These are phyloP conservation scores for Penicillium diatomitis DNA, from an alignment of 495 filamentous ascomycete species.

Conservation along the genomic window DNA sequence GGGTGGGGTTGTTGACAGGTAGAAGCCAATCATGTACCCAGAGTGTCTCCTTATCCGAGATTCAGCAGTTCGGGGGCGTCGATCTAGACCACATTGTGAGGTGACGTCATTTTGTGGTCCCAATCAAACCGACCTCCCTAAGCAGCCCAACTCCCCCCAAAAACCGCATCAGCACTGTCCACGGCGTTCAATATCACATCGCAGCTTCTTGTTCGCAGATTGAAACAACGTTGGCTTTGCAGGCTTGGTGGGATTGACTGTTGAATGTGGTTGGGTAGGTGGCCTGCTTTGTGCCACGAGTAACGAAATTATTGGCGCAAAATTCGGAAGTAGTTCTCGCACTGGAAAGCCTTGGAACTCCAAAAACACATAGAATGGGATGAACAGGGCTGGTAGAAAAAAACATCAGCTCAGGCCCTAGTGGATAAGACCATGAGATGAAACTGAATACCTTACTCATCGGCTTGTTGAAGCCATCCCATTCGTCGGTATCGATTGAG, in stretches of 20 bases:
- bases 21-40: slow-evolving; percentile 1
- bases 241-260: background rate
- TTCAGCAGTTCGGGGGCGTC: background rate
- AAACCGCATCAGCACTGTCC: background rate
- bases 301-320: background rate
- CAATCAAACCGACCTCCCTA: background rate
- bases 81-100: background rate
- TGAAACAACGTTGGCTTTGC: background rate
- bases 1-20: background rate
- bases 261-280: background rate
- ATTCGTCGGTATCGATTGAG: background rate
- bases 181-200: background rate
- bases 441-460: background rate
- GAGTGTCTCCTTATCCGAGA: background rate
- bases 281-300: background rate
- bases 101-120: background rate
- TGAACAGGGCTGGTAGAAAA: background rate
- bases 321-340: background rate
- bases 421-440: background rate
- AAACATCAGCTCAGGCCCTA: background rate
- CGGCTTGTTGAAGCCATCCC: background rate
- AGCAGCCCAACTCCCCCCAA: no score
- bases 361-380: background rate
- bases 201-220: background rate
- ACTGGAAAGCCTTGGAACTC: background rate